phyloP scores from a whole-genome alignment of 495 filamentous ascomycete genomes.

The Chaetomidium leptoderma region DNA sequence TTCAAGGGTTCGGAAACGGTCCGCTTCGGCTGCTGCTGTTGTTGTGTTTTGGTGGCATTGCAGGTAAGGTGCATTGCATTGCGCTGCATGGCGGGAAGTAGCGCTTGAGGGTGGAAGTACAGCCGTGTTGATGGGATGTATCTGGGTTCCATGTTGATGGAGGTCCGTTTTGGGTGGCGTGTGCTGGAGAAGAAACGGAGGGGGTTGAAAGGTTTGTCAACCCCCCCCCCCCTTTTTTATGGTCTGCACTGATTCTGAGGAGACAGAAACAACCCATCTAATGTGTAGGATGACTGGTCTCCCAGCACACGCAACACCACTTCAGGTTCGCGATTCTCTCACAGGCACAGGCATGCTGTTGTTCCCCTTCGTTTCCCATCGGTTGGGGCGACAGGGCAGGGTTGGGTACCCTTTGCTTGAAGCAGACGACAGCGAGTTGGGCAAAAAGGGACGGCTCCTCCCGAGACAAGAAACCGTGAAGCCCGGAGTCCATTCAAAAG shows the following conservation, averaged over 20 bases:
- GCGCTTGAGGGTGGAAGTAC: not conserved
- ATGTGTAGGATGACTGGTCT: too few relatives aligned
- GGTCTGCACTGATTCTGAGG: not conserved
- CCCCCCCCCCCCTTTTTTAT: not conserved
- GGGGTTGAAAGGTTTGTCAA: not conserved
- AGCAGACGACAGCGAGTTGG: not conserved
- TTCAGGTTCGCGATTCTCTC: not conserved
- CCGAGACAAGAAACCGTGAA: too few relatives aligned
- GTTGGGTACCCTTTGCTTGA: not conserved
- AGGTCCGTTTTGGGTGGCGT: not conserved
- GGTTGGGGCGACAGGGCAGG: not conserved
- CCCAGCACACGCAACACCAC: too few relatives aligned
- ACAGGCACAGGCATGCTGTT: not conserved
- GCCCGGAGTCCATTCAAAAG: too few relatives aligned
- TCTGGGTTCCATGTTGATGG: not conserved
- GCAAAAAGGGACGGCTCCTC: too few relatives aligned
- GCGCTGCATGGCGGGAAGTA: not conserved
- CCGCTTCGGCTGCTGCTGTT: not conserved
- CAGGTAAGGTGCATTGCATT: slow-evolving; percentile 4
- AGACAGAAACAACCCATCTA: too few relatives aligned
- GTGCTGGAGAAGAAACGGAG: not conserved
- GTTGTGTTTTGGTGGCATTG: not conserved
- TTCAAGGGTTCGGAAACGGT: slow-evolving; percentile 3
- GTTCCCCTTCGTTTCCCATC: not conserved
- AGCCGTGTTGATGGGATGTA: slow-evolving; percentile 3